Conservation (phyloP, 2,329 filamentous ascomycete genomes). For the Stachybotrys echinatus region DNA sequence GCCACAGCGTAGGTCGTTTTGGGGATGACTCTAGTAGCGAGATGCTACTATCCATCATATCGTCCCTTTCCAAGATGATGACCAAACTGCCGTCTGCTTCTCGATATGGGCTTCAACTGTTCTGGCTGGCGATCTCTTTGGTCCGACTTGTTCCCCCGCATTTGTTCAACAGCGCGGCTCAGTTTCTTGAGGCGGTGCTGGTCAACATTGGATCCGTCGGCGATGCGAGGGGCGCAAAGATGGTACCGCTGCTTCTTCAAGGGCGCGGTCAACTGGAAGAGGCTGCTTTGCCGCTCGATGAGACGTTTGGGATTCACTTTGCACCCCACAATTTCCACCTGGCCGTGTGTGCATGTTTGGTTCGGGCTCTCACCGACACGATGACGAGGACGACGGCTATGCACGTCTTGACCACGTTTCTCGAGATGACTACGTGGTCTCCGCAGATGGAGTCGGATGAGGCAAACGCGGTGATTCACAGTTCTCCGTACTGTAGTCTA, state of each 20-base stretch:
- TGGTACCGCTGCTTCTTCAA: constrained; percentile 56
- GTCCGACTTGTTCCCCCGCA: constrained; percentile 56
- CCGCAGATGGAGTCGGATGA: constrained; percentile 6
- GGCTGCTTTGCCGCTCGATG: constrained; percentile 56
- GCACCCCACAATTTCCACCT: constrained; percentile 61
- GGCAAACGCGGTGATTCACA: constrained; percentile 12
- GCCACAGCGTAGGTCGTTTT: constrained; percentile 60
- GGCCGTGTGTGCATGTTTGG: constrained; percentile 59
- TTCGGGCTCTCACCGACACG: constrained; percentile 58
- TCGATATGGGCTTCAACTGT: constrained; percentile 63
- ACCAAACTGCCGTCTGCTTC: constrained; percentile 61
- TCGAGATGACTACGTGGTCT: constrained; percentile 32
- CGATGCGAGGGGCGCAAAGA: constrained; percentile 53
- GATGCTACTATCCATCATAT: constrained; percentile 64
- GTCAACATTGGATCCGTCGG: constrained; percentile 58
- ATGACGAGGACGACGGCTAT: constrained; percentile 54
- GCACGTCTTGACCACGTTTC: constrained; percentile 56
- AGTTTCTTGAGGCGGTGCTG: constrained; percentile 60
- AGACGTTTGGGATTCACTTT: constrained; percentile 62
- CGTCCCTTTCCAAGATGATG: constrained; percentile 66
- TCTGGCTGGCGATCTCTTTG: constrained; percentile 65
- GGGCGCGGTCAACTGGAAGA: constrained; percentile 57
- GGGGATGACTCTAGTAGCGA: constrained; percentile 60
- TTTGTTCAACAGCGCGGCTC: constrained; percentile 61
- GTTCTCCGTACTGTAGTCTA: constrained; percentile 55